Evolutionary conservation across 305 asterid genomes (phyloP).

Genomic region (Caryopteris hybrid): DNA sequence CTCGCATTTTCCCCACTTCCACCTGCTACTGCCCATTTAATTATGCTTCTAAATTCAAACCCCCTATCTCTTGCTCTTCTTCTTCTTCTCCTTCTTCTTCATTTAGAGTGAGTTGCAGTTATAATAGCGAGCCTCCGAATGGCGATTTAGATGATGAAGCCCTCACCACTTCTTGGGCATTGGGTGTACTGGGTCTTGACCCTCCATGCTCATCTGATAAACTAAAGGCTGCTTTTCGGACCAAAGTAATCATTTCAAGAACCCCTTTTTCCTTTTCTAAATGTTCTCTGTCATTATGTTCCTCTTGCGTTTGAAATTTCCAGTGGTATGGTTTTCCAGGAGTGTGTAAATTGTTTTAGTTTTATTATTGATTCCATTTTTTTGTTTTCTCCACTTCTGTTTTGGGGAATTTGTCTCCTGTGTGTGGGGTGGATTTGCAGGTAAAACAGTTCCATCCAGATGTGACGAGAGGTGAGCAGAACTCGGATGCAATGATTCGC

Average conservation of each 20-base stretch:
- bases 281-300: not conserved
- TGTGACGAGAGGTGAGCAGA: slow-evolving; percentile 40
- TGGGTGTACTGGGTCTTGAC: slow-evolving; percentile 56
- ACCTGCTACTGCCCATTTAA: slow-evolving; percentile 11
- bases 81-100: slow-evolving; percentile 27
- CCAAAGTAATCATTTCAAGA: too few relatives aligned
- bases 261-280: not conserved
- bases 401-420: not conserved
- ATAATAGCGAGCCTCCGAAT: slow-evolving; percentile 11
- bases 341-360: not conserved
- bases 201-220: slow-evolving; percentile 54
- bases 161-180: slow-evolving; percentile 48
- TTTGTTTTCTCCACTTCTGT: not conserved
- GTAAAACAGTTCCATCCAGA: slow-evolving; percentile 89
- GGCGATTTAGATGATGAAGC: slow-evolving; percentile 31
- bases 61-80: slow-evolving; percentile 17
- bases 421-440: slow-evolving; percentile 24
- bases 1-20: slow-evolving; percentile 15
- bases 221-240: slow-evolving; percentile 79
- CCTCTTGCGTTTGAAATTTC: not conserved
- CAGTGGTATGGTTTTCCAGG: not conserved
- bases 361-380: not conserved
- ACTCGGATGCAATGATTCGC: slow-evolving; percentile 67
- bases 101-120: slow-evolving; percentile 31
- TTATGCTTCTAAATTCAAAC: slow-evolving; percentile 12